These are phyloP conservation scores for Talaromyces sp. DNA, from an alignment of 2,329 filamentous ascomycete genomes.

Conservation along the genomic window DNA sequence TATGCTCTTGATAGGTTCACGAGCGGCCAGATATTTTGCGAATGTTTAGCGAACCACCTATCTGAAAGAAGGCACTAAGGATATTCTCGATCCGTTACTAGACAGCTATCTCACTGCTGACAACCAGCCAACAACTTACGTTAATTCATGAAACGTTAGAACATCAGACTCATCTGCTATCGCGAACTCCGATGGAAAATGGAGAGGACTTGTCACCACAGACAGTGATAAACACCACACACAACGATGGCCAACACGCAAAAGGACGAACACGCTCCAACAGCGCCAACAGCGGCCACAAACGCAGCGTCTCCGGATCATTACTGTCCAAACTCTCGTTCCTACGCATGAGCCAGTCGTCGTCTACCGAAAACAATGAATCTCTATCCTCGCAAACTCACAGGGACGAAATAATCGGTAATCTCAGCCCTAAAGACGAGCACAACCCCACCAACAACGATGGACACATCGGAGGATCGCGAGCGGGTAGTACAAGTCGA, in stretches of 20 bases:
- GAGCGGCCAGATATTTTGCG: too few relatives aligned
- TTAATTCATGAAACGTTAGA: neutral
- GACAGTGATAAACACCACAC: constrained; percentile 27
- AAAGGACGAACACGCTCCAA: constrained; percentile 30
- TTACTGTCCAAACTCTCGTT: constrained; percentile 69
- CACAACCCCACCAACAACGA: constrained; percentile 7
- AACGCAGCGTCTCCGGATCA: constrained; percentile 58
- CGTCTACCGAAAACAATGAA: constrained; percentile 11
- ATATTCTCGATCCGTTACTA: neutral
- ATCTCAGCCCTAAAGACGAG: constrained; percentile 19
- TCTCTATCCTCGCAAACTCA: neutral
- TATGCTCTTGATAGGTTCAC: neutral
- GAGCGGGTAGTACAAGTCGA: constrained; percentile 43
- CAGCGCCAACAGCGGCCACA: constrained; percentile 28
- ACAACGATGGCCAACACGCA: constrained; percentile 19
- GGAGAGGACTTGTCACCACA: constrained; percentile 24
- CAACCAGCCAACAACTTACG: neutral
- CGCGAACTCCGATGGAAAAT: constrained; percentile 34
- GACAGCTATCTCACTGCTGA: neutral
- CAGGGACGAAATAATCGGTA: constrained; percentile 30
- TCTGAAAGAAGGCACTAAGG: neutral
- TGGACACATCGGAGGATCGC: constrained; percentile 24
- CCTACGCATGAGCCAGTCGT: constrained; percentile 51
- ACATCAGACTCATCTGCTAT: neutral
- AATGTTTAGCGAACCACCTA: neutral